These are phyloP conservation scores for Pseudocercospora fuligena DNA, from an alignment of 2,329 filamentous ascomycete genomes.

Conservation along the genomic window DNA sequence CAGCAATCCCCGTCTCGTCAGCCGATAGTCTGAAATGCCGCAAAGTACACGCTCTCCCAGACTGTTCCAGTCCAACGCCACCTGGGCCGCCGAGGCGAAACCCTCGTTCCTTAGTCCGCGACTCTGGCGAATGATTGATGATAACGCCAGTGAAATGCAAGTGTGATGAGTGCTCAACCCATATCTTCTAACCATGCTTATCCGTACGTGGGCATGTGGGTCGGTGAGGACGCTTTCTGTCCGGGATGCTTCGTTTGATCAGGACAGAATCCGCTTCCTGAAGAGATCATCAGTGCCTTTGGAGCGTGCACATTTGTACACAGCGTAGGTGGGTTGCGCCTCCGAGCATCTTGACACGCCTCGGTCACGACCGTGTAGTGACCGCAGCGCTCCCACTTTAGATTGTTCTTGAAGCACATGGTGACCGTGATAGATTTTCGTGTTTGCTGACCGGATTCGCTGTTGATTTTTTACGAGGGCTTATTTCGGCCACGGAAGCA, in stretches of 20 bases:
- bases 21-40: neutral
- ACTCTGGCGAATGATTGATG: neutral
- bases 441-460: neutral
- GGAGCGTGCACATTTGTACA: slow-evolving; percentile 30
- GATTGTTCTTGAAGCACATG: slow-evolving; percentile 27
- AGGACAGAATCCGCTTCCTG: slow-evolving; percentile 24
- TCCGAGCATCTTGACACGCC: slow-evolving; percentile 22
- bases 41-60: neutral
- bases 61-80: neutral
- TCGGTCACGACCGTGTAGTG: slow-evolving; percentile 28
- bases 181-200: neutral
- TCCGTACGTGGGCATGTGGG: slow-evolving; percentile 21
- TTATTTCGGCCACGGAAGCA: neutral
- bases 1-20: neutral
- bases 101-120: neutral
- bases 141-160: neutral
- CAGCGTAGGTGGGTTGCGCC: slow-evolving; percentile 23
- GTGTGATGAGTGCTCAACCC: neutral
- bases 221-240: slow-evolving; percentile 10
- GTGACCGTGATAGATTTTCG: neutral
- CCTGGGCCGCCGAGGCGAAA: neutral
- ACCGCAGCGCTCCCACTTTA: slow-evolving; percentile 30
- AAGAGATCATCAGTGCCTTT: slow-evolving; percentile 23
- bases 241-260: slow-evolving; percentile 25
- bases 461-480: neutral